phyloP scores from a whole-genome alignment of 352 stramenopile genomes.

The Phytophthora ramorum region DNA sequence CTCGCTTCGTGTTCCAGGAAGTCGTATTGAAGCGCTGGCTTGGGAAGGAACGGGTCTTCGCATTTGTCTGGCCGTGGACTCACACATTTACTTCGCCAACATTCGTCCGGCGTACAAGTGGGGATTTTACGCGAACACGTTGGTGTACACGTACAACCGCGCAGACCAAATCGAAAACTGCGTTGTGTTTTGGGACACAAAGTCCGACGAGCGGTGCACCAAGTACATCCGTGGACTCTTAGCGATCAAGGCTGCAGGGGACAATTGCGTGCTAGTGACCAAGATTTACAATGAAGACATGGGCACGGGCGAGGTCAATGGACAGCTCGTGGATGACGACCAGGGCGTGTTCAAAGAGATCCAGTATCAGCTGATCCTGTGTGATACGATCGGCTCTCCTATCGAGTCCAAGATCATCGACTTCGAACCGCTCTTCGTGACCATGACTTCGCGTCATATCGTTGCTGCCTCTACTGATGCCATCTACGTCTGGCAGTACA shows the following conservation, averaged over 20 bases:
- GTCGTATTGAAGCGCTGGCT: slow-evolving; percentile 85
- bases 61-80: slow-evolving; percentile 94
- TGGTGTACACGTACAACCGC: slow-evolving; percentile 93
- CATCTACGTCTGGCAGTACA: slow-evolving; percentile 96
- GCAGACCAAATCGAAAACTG: slow-evolving; percentile 89
- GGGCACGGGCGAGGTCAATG: slow-evolving; percentile 31
- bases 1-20: slow-evolving; percentile 89
- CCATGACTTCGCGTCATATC: slow-evolving; percentile 90
- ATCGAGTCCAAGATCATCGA: slow-evolving; percentile 88
- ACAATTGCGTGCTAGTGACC: slow-evolving; percentile 89
- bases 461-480: slow-evolving; percentile 79
- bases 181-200: slow-evolving; percentile 93
- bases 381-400: slow-evolving; percentile 84
- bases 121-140: slow-evolving; percentile 89
- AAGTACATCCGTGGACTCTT: slow-evolving; percentile 89
- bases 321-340: slow-evolving; percentile 29
- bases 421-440: slow-evolving; percentile 84
- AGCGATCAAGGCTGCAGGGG: slow-evolving; percentile 79
- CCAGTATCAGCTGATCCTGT: slow-evolving; percentile 89
- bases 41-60: slow-evolving; percentile 93
- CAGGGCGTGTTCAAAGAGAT: slow-evolving; percentile 57
- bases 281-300: slow-evolving; percentile 85
- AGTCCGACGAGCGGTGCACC: slow-evolving; percentile 83
- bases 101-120: slow-evolving; percentile 93
- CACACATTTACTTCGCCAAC: slow-evolving; percentile 97